Conservation (phyloP, 352 stramenopile species). For the Stramenopiles sp. region DNA sequence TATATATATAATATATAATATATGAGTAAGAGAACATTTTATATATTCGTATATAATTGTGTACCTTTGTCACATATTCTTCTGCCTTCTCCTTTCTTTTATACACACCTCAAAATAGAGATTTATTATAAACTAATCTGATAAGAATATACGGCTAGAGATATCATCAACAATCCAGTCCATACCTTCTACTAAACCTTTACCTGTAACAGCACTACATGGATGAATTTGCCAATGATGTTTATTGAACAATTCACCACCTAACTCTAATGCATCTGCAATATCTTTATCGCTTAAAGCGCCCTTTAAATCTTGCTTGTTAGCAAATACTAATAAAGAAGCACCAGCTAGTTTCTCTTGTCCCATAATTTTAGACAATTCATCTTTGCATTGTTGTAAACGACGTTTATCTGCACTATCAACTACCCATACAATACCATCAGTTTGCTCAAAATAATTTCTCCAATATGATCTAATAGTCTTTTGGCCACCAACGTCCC, state of each 20-base stretch:
- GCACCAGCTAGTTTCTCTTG: background rate
- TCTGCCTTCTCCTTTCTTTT: background rate
- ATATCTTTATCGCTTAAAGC: background rate
- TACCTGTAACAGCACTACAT: conserved; percentile 84
- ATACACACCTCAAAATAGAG: background rate
- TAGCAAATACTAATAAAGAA: background rate
- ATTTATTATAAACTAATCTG: conserved; percentile 31
- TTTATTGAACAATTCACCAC: conserved; percentile 13
- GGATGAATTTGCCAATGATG: conserved; percentile 60
- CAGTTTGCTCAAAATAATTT: background rate
- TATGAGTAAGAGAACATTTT: too few species aligned
- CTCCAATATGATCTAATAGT: background rate
- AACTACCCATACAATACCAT: conserved; percentile 2
- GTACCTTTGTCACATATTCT: too few species aligned
- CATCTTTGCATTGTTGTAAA: background rate
- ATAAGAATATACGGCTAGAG: conserved; percentile 79
- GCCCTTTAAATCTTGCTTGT: background rate
- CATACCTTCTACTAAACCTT: conserved; percentile 81
- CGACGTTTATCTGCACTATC: background rate
- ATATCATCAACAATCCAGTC: conserved; percentile 95
- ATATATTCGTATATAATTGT: too few species aligned
- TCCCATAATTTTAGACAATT: background rate
- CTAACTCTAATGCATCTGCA: background rate
- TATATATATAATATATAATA: too few species aligned
- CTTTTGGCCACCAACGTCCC: conserved; percentile 2